Evolutionary conservation across 2,329 filamentous ascomycete species (phyloP).

Genomic region (Xylariaceae sp.): DNA sequence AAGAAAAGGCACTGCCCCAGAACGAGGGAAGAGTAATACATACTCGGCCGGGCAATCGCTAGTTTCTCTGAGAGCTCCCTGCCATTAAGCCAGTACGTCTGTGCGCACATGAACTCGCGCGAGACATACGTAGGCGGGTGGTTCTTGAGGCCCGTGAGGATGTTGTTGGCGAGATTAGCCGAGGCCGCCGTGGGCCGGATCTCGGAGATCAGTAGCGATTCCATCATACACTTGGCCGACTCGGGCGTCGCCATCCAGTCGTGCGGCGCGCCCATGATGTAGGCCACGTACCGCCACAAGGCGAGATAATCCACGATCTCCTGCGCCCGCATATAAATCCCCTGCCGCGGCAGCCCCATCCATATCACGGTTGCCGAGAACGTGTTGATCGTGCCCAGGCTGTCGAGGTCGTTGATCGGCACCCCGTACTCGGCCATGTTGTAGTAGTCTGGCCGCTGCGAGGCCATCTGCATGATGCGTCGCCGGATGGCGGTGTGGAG

Average conservation of each 20-base stretch:
- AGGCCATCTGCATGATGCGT: slow-evolving; percentile 66
- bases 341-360: slow-evolving; percentile 71
- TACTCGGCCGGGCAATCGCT: slow-evolving; percentile 60
- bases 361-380: slow-evolving; percentile 75
- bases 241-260: slow-evolving; percentile 63
- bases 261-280: slow-evolving; percentile 73
- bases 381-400: slow-evolving; percentile 72
- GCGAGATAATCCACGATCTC: slow-evolving; percentile 76
- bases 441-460: slow-evolving; percentile 67
- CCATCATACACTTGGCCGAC: slow-evolving; percentile 68
- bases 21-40: slow-evolving; percentile 67
- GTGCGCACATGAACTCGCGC: slow-evolving; percentile 70
- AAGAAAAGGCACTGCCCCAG: slow-evolving; percentile 72
- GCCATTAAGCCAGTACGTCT: slow-evolving; percentile 74
- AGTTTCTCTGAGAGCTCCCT: slow-evolving; percentile 65
- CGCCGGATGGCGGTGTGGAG: slow-evolving; percentile 72
- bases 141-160: slow-evolving; percentile 71
- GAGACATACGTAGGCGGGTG: slow-evolving; percentile 71
- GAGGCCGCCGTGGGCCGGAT: slow-evolving; percentile 69
- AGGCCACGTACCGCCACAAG: slow-evolving; percentile 76
- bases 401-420: slow-evolving; percentile 79
- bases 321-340: slow-evolving; percentile 66
- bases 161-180: slow-evolving; percentile 73
- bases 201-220: slow-evolving; percentile 70
- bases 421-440: slow-evolving; percentile 63